These are phyloP conservation scores for Talaromyces amestolkiae DNA, from an alignment of 2,329 filamentous ascomycete species.

Conservation along the genomic window DNA sequence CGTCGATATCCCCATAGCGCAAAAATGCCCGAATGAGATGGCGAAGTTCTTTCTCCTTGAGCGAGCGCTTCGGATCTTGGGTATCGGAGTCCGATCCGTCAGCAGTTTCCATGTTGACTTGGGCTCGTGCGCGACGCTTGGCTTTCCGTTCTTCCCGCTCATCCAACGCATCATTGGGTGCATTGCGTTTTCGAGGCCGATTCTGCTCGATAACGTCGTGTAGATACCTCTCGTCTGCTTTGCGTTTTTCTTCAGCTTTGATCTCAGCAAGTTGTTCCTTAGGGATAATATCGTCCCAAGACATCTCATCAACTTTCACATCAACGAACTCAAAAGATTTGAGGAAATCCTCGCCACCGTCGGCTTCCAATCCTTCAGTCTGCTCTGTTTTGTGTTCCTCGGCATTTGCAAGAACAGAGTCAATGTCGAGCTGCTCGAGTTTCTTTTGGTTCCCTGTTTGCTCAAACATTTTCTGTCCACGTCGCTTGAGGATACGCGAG, in stretches of 20 bases:
- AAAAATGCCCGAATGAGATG: conserved; percentile 89
- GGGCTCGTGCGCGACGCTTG: conserved; percentile 69
- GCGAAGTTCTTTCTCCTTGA: conserved; percentile 88
- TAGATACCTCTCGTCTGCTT: conserved; percentile 78
- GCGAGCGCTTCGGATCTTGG: conserved; percentile 80
- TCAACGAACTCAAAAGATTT: conserved; percentile 88
- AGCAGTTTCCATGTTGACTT: conserved; percentile 63
- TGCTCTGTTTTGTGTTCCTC: conserved; percentile 97
- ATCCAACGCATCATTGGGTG: conserved; percentile 52
- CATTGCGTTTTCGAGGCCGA: conserved; percentile 71
- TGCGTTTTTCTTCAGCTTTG: conserved; percentile 83
- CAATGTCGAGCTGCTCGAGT: conserved; percentile 94
- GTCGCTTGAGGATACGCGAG: conserved; percentile 91
- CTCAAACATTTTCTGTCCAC: conserved; percentile 99
- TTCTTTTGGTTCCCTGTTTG: conserved; percentile 96
- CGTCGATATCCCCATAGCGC: conserved; percentile 84
- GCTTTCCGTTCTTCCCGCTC: conserved; percentile 64
- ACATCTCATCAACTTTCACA: conserved; percentile 87
- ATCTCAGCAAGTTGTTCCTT: conserved; percentile 86
- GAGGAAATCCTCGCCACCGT: conserved; percentile 95
- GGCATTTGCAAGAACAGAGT: conserved; percentile 92
- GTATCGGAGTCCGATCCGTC: conserved; percentile 66
- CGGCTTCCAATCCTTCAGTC: conserved; percentile 88
- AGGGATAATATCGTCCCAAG: conserved; percentile 98
- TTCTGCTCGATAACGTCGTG: conserved; percentile 80